Base-by-base conservation (phyloP, 2,329 filamentous ascomycete species). In the Neofusicoccum sp. region DNA sequence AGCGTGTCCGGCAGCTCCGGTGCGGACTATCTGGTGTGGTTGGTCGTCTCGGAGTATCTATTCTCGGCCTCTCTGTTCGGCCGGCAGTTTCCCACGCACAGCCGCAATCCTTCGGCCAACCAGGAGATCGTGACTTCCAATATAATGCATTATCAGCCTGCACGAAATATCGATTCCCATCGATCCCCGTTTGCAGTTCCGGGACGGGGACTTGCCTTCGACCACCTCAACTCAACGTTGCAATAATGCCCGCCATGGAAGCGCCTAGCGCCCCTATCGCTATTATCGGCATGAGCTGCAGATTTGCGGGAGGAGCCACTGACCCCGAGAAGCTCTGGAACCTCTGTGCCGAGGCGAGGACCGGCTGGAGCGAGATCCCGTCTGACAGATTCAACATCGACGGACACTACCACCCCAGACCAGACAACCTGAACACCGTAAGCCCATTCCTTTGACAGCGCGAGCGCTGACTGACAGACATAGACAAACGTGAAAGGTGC, bases 291-390 rank as follows among this genome's bases (percentile, higher is more conserved):
- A 65, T 75, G 48, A 70, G 74, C 22, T 68, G 69, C 8, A 69
- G 68, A 1, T 71, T 76, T 47, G 66, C 74, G 1, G 71, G 74
- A 3, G 67, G 73, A 11, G 76, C 73, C 33, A 66, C 67, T 11
- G 69, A 68, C 1, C 67, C 71, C 1, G 71, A 77, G 48, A 66
- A 68, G 5, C 67, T 78, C 22, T 77, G 74, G 72, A 68, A 75
- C 34, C 65, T 75, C 49, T 64, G 76, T 41, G 58, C 73, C 31
- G 65, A 71, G 28, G 70, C 65, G 12, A 67, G 73, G 7, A 71
- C 69, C 4, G 56, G 29, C 14, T 49, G 43, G 1, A 73, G 66
- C 54, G 45, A 68, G 0, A 67, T 76, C 7, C 72, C 75, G 1
- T 14, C 66, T 2, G 64, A 68, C 36, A 70, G 77, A 12, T 78